Evolutionary conservation across 23 red algal species (phyloP).

Genomic region (Cyanidium caldarium): DNA sequence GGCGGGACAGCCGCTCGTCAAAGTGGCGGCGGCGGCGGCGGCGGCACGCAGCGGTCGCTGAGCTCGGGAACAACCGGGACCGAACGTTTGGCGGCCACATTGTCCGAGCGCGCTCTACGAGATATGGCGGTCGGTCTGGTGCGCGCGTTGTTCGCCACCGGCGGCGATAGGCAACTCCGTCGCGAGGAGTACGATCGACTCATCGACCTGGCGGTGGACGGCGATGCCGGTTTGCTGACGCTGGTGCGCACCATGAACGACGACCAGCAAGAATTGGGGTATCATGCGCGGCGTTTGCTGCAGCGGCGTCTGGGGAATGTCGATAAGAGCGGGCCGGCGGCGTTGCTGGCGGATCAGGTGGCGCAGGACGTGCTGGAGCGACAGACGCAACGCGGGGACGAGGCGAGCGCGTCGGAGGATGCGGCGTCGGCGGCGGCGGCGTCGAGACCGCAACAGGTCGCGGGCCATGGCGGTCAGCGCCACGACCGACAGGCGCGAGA

Average conservation of each 20-base stretch:
- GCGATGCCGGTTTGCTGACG: slow-evolving; percentile 40
- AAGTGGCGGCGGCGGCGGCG: not conserved
- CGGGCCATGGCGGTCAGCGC: too few relatives aligned
- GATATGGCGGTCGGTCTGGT: not conserved
- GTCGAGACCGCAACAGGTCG: too few relatives aligned
- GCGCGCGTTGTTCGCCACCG: not conserved
- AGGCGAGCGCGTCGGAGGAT: too few relatives aligned
- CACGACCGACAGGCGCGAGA: too few relatives aligned
- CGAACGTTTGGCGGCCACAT: too few relatives aligned
- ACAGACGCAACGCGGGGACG: too few relatives aligned
- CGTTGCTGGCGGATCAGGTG: not conserved
- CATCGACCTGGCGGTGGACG: slow-evolving; percentile 60
- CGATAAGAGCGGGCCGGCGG: not conserved
- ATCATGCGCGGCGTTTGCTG: slow-evolving; percentile 36
- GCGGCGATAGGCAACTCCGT: not conserved
- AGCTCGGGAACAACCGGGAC: not conserved
- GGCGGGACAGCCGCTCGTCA: not conserved
- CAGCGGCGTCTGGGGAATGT: slow-evolving; percentile 10
- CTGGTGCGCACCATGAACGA: slow-evolving; percentile 52
- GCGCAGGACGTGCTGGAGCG: not conserved
- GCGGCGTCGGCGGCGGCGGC: too few relatives aligned
- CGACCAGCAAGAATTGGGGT: slow-evolving; percentile 24
- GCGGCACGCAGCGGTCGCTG: too few relatives aligned
- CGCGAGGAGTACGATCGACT: slow-evolving; percentile 53
- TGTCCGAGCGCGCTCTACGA: not conserved